Percentiles rank a stretch among this genome's conserved stretches.
phyloP scores from a whole-genome alignment of 164 flowering plant genomes.

The Sextonia rubra region DNA sequence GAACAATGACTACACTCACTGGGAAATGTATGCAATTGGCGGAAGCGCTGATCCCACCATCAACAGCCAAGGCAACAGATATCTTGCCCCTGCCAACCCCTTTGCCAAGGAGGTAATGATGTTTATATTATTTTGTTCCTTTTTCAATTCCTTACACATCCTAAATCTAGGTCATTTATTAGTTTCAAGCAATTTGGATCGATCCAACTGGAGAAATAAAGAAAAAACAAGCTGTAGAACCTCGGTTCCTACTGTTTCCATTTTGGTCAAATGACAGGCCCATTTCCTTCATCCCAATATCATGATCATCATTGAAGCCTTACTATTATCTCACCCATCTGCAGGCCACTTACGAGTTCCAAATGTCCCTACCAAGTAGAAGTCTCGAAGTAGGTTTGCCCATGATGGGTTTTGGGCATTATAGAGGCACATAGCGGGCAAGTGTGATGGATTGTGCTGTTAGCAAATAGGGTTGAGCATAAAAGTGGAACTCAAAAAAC shows the following conservation, averaged over 20 bases:
- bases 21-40: constrained; percentile 98
- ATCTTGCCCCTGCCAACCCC: constrained; percentile 60
- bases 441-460: too few species aligned
- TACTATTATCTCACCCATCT: too few species aligned
- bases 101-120: constrained; percentile 69
- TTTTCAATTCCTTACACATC: neutral
- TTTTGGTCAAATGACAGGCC: too few species aligned
- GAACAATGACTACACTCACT: constrained; percentile 95
- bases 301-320: too few species aligned
- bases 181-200: neutral
- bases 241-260: too few species aligned
- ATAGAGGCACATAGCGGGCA: too few species aligned
- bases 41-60: constrained; percentile 91
- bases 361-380: neutral
- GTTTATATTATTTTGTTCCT: too few species aligned
- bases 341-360: neutral
- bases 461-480: too few species aligned
- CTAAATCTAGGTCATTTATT: neutral
- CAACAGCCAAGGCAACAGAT: constrained; percentile 91
- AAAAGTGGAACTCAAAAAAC: too few species aligned
- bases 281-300: too few species aligned
- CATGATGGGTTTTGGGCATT: too few species aligned
- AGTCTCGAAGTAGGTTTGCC: neutral
- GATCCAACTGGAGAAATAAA: neutral
- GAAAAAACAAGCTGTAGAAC: neutral